A percentile compares a stretch with the other conserved stretches of the same genome.
Evolutionary conservation across 2,329 filamentous ascomycete genomes (phyloP).

Genomic region (Exophiala sp.): DNA sequence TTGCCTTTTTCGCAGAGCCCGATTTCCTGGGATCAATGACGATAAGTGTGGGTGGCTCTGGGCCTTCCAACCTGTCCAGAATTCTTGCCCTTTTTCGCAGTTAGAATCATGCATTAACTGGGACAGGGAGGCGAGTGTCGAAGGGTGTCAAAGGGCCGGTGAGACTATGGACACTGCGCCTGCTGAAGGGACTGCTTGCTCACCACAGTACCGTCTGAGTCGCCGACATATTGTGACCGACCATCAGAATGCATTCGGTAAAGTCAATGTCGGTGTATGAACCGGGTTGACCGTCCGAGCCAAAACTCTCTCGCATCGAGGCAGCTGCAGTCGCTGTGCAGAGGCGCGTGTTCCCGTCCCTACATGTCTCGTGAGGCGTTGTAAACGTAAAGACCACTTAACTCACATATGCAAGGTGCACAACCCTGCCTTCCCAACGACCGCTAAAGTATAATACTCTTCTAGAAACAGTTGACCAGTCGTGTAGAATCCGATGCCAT

Average conservation of each 20-base stretch:
- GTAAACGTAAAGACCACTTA: background rate
- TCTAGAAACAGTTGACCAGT: constrained; percentile 39
- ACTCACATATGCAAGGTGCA: constrained; percentile 39
- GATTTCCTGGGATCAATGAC: constrained; percentile 37
- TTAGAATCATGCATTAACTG: background rate
- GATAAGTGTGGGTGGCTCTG: constrained; percentile 36
- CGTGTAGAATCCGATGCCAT: constrained; percentile 41
- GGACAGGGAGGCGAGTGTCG: no score
- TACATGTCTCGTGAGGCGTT: constrained; percentile 14
- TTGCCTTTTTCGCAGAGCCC: constrained; percentile 35
- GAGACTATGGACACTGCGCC: background rate
- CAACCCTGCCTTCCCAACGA: constrained; percentile 39
- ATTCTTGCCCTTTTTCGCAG: constrained; percentile 25
- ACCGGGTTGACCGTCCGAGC: constrained; percentile 38
- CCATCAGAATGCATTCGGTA: constrained; percentile 38
- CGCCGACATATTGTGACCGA: constrained; percentile 37
- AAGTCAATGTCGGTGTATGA: constrained; percentile 38
- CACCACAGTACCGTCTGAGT: constrained; percentile 40
- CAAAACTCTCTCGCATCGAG: constrained; percentile 40
- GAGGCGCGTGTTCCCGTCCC: constrained; percentile 41
- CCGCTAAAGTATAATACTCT: constrained; percentile 40
- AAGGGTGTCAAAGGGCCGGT: no score
- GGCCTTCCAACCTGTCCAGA: constrained; percentile 36
- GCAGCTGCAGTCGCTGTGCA: constrained; percentile 40
- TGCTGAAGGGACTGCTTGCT: background rate